Evolutionary conservation across 1,284 basidiomycete genomes (phyloP).

Genomic region (Somion occarium): DNA sequence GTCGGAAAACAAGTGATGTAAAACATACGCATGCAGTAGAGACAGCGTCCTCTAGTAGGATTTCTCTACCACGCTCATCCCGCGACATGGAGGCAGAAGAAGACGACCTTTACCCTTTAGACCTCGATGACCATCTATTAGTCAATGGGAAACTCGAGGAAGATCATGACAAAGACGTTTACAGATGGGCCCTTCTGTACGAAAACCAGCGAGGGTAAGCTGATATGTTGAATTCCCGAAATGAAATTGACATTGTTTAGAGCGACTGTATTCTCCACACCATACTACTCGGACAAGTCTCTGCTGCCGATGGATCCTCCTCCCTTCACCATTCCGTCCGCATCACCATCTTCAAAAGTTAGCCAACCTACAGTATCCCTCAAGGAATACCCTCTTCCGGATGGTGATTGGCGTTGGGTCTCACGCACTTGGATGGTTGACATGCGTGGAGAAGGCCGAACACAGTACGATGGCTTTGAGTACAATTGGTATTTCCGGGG

Average conservation of each 20-base stretch:
- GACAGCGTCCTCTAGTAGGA: neutral
- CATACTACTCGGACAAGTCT: constrained; percentile 65
- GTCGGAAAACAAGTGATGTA: neutral
- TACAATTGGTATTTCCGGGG: constrained; percentile 74
- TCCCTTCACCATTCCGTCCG: constrained; percentile 62
- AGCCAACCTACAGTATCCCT: constrained; percentile 50
- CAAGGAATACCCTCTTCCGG: constrained; percentile 68
- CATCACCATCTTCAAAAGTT: constrained; percentile 28
- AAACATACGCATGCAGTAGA: neutral
- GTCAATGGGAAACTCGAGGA: constrained; percentile 18
- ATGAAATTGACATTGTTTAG: constrained; percentile 29
- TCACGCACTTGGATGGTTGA: constrained; percentile 80
- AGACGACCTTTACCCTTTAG: neutral
- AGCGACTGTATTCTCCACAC: constrained; percentile 65
- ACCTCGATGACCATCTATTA: neutral
- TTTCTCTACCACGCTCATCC: neutral
- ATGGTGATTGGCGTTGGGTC: constrained; percentile 77
- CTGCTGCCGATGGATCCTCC: constrained; percentile 72
- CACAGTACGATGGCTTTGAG: constrained; percentile 79
- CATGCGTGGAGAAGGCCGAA: constrained; percentile 73
- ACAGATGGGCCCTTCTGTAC: constrained; percentile 71
- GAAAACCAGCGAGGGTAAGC: constrained; percentile 77
- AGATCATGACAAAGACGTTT: constrained; percentile 43
- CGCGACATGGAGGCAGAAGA: neutral
- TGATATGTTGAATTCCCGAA: neutral